Percentiles rank a stretch among this genome's conserved stretches.
Conservation (phyloP, 2,329 filamentous ascomycete genomes). For the Verticillium nonalfalfae region DNA sequence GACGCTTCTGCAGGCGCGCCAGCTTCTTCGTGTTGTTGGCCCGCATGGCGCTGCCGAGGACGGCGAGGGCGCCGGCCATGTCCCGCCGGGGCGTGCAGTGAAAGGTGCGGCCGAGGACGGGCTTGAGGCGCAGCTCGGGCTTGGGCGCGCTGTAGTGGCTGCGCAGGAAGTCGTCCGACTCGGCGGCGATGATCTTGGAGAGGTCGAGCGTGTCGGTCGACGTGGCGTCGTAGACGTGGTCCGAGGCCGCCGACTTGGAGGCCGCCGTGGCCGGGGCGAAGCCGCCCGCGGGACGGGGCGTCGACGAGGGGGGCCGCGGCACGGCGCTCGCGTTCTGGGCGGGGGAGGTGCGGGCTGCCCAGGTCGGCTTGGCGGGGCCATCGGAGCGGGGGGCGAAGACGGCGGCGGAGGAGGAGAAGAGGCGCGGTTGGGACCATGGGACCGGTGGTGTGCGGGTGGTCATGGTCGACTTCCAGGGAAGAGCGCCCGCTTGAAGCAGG, state of each 20-base stretch:
- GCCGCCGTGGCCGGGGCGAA: neutral
- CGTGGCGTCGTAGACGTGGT: constrained; percentile 9
- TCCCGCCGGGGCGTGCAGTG: constrained; percentile 35
- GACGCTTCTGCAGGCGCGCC: constrained; percentile 54
- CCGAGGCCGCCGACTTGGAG: neutral
- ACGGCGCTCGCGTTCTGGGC: neutral
- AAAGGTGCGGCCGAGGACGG: constrained; percentile 36
- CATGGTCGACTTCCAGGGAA: neutral
- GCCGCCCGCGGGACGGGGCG: neutral
- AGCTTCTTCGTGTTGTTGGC: constrained; percentile 46
- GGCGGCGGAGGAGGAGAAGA: neutral
- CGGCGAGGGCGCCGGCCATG: constrained; percentile 34
- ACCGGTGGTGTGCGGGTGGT: neutral
- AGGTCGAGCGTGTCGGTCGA: constrained; percentile 20
- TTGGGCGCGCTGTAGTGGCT: constrained; percentile 9
- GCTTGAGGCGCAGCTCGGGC: constrained; percentile 28
- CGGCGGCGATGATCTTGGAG: constrained; percentile 25
- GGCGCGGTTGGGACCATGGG: neutral
- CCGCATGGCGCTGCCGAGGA: constrained; percentile 30
- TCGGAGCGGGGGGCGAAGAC: neutral
- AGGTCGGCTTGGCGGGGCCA: neutral
- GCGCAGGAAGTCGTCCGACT: constrained; percentile 16
- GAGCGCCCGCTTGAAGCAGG: constrained; percentile 4
- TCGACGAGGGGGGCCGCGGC: neutral
- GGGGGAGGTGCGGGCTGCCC: neutral